Percentiles rank a stretch among this genome's conserved stretches.
Conservation (phyloP, 345 rosid genomes). For the Salix brachista region DNA sequence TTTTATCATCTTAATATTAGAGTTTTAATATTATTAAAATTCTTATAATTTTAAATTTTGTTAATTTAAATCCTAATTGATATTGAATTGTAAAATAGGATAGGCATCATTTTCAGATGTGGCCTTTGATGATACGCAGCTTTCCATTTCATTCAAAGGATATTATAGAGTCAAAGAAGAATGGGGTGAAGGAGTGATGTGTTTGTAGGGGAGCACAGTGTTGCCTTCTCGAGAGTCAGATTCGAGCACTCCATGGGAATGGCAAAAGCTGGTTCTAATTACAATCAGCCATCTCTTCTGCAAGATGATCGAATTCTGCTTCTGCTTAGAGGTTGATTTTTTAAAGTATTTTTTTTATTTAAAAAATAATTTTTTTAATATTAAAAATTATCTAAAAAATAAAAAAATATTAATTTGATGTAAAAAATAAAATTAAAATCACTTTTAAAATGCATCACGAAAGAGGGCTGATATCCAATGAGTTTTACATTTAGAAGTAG, state of each 20-base stretch:
- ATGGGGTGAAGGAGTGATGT: conserved; percentile 62
- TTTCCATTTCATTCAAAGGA: conserved; percentile 57
- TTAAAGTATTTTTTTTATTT: too few relatives aligned
- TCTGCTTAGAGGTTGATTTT: conserved; percentile 1
- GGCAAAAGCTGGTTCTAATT: conserved; percentile 35
- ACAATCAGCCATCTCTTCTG: conserved; percentile 51
- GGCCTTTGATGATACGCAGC: conserved; percentile 56
- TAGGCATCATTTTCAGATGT: conserved; percentile 41
- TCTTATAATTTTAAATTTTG: too few relatives aligned
- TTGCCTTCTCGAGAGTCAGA: conserved; percentile 69
- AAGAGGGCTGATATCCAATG: conserved; percentile 31
- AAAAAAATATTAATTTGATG: too few relatives aligned
- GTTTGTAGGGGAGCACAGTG: conserved; percentile 76
- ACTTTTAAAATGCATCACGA: too few relatives aligned
- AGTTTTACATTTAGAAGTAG: conserved; percentile 48
- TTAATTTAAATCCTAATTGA: too few relatives aligned
- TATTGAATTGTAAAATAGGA: too few relatives aligned
- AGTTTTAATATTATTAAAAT: too few relatives aligned
- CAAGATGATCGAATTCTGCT: conserved; percentile 83
- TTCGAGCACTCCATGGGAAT: conserved; percentile 63
- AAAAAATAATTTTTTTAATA: too few relatives aligned
- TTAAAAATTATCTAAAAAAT: too few relatives aligned
- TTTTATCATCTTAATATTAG: too few relatives aligned
- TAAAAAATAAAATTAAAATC: too few relatives aligned
- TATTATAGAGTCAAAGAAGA: conserved; percentile 50